Base-by-base conservation (phyloP, 129 eudicot genomes). In the Logfia minima region DNA sequence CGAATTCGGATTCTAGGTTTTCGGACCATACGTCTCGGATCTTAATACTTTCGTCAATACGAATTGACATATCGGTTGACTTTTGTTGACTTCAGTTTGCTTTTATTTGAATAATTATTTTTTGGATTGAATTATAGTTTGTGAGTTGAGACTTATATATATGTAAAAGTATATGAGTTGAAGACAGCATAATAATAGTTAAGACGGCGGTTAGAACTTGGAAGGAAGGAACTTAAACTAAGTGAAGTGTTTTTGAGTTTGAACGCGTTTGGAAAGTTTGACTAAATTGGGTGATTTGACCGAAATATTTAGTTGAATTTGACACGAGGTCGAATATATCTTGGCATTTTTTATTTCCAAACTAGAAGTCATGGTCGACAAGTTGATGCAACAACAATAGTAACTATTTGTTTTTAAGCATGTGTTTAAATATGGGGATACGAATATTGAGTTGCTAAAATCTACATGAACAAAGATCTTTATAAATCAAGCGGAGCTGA, bases 1-100 rank as follows among this genome's bases (percentile, higher is more conserved):
- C 84, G 79, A 91, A 83, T 26, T 91, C 95, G 28, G 85, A 81
- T 5, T 76, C 94, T 6, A 91, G 86, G 60, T 91, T 88, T 19
- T 63, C 59, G 2, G 88, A 76, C 90, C 90, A 91, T 3, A 91
- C 97, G 6, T 87, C 87, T 39, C 92, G 85, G 43, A 91, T 80
- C 39, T 7, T 28, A 48, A 91, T 83, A 16, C 79, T 72, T 5
- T 83, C 79, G 66, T 75, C 60, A 39, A 62, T 76, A 41, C 72
- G 62, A 13, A 59, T 45, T 6, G 77, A 61, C 72, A 62, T 78
- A 56, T n/a, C 1, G 16, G 19, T 58, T 41, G 48, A 41, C 48
- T 41, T 41, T 9, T 39, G 3, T 39, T 10, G 48, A 58, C 14
- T 41, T 9, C 4, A 18, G 4, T 26, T 63, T 23, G 21, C 2